A percentile compares a stretch with the other conserved stretches of the same genome.
These are phyloP conservation scores for Phytophthora foliorum DNA, from an alignment of 352 stramenopile species.

Conservation along the genomic window DNA sequence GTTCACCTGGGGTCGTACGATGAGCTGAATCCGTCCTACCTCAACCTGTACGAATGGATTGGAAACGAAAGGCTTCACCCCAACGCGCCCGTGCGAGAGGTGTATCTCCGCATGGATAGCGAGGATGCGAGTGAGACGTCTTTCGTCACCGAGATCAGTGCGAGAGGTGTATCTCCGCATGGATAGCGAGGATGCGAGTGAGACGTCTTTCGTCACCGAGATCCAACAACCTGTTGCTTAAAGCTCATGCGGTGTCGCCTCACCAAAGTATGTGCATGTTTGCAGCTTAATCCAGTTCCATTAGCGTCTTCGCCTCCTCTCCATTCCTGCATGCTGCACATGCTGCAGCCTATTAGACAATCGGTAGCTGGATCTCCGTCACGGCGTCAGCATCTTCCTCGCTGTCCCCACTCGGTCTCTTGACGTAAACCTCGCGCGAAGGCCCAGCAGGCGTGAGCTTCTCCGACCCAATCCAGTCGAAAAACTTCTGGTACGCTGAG, in stretches of 20 bases:
- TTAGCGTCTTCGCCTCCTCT: neutral
- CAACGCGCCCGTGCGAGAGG: constrained; percentile 41
- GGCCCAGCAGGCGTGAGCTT: constrained; percentile 35
- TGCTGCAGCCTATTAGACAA: constrained; percentile 24
- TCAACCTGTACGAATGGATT: constrained; percentile 46
- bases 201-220: constrained; percentile 43
- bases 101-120: constrained; percentile 44
- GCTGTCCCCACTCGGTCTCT: constrained; percentile 34
- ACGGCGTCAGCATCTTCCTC: constrained; percentile 28
- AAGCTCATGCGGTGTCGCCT: neutral
- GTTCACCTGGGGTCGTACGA: constrained; percentile 49
- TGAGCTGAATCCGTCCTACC: constrained; percentile 34
- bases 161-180: constrained; percentile 49
- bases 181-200: constrained; percentile 31
- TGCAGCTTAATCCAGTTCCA: neutral
- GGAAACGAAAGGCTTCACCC: constrained; percentile 30
- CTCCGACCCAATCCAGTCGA: constrained; percentile 46
- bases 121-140: constrained; percentile 34
- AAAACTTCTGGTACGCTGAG: constrained; percentile 45
- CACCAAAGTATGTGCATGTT: too few species aligned
- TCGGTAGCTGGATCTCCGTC: constrained; percentile 46
- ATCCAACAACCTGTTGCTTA: constrained; percentile 38
- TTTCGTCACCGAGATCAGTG: constrained; percentile 47
- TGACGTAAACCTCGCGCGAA: constrained; percentile 57
- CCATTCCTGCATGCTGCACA: too few species aligned